These are phyloP conservation scores for Phyllosticta ampelicida DNA, from an alignment of 2,329 filamentous ascomycete genomes.

Conservation along the genomic window DNA sequence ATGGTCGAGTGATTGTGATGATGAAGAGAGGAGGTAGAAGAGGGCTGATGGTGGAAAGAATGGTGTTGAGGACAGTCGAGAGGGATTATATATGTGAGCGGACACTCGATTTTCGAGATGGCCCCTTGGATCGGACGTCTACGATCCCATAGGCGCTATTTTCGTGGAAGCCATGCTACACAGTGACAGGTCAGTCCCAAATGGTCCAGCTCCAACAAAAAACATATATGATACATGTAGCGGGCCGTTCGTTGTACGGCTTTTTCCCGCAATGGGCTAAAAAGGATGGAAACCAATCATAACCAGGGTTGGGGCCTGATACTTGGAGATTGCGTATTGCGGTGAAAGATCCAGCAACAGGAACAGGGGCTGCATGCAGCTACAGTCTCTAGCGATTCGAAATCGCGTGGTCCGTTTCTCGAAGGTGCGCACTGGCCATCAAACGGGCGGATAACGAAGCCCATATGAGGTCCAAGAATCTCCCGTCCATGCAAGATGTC, in stretches of 20 bases:
- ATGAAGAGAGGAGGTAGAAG: neutral
- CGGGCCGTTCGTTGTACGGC: slow-evolving; percentile 9
- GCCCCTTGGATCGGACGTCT: slow-evolving; percentile 35
- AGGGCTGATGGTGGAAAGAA: neutral
- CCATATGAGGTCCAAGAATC: slow-evolving; percentile 9
- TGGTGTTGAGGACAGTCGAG: neutral
- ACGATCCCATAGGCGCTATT: slow-evolving; percentile 20
- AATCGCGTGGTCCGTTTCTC: slow-evolving; percentile 7
- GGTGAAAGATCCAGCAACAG: slow-evolving; percentile 3
- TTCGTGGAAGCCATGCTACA: slow-evolving; percentile 4
- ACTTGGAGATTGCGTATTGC: neutral
- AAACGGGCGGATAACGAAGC: neutral
- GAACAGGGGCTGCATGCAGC: slow-evolving; percentile 5
- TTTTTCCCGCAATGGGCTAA: neutral
- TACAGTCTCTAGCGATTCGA: slow-evolving; percentile 1
- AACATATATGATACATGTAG: slow-evolving; percentile 7
- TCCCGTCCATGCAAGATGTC: neutral
- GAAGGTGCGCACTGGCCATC: slow-evolving; percentile 4
- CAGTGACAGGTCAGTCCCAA: slow-evolving; percentile 1
- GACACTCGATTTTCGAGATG: slow-evolving; percentile 1
- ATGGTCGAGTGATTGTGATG: neutral
- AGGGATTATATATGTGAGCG: slow-evolving; percentile 9
- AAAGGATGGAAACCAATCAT: slow-evolving; percentile 6
- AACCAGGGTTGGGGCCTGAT: neutral
- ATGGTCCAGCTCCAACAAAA: slow-evolving; percentile 2